Evolutionary conservation across 495 filamentous ascomycete genomes (phyloP).

Genomic region (Lasiosphaeria ovina): DNA sequence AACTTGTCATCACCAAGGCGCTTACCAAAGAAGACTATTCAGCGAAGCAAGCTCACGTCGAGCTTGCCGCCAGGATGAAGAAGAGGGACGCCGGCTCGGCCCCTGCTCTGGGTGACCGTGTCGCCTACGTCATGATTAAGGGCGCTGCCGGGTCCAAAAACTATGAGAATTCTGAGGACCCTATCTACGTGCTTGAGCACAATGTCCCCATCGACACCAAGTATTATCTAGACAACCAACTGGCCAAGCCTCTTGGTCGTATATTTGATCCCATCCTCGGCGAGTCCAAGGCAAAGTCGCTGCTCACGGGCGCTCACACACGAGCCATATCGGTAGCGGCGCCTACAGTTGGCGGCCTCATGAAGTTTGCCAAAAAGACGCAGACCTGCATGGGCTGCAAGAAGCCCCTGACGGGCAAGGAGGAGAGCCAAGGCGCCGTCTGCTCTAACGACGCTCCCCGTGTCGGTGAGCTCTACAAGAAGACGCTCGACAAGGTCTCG

Average conservation of each 20-base stretch:
- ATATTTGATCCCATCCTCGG: constrained; percentile 98
- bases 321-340: constrained; percentile 87
- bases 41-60: constrained; percentile 91
- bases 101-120: constrained; percentile 90
- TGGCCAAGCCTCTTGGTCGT: constrained; percentile 86
- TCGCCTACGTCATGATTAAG: constrained; percentile 98
- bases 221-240: constrained; percentile 98
- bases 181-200: constrained; percentile 94
- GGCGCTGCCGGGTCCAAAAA: constrained; percentile 83
- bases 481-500: constrained; percentile 78
- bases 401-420: constrained; percentile 78
- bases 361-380: constrained; percentile 98
- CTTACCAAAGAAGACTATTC: constrained; percentile 79
- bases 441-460: constrained; percentile 81
- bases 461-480: constrained; percentile 90
- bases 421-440: constrained; percentile 81
- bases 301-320: constrained; percentile 88
- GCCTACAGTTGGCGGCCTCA: constrained; percentile 84
- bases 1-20: constrained; percentile 98
- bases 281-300: constrained; percentile 78
- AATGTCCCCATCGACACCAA: constrained; percentile 97
- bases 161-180: constrained; percentile 94
- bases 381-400: constrained; percentile 99
- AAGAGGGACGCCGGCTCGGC: constrained; percentile 95
- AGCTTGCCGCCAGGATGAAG: constrained; percentile 90